Base-by-base conservation (phyloP, 306 rosid genomes). In the Pterocarpus macrocarpus region DNA sequence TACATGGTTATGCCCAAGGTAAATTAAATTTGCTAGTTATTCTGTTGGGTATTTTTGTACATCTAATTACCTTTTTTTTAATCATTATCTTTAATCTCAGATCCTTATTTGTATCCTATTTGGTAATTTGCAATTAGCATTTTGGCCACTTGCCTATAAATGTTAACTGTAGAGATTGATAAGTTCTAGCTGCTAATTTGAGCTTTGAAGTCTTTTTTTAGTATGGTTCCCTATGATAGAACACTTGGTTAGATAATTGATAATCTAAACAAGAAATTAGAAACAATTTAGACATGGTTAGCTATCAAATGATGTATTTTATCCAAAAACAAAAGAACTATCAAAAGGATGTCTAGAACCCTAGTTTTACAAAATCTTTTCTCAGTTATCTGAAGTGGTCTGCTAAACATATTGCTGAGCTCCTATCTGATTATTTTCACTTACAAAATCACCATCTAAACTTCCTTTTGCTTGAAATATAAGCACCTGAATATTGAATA, bases 1-100 rank as follows among this genome's bases (percentile, higher is more conserved):
- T 75, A 90, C 94, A 62, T 95, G 99, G 99, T 86, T 95, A 88
- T 95, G 99, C 92, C 99, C 99, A 52, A 92, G 98, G 99, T 93
- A 83, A 82, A 82, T 82, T 64, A 57, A 64, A 39, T 63, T 71
- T 47, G 71, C 70, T 68, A 22, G 28, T 22, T 22, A 22, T 22
- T 22, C 28, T 22, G 28, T 22, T 22, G 28, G 28, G 28, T 22
- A 22, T 22, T 22, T 22, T 22, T 22, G 28, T 22, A 55, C 57
- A 73, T 22, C 58, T 77, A 76, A 41, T 78, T 83, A 39, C 41
- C 39, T 45, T 32, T 14, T 14, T 22, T 41, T 14, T 44, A 14
- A 64, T 33, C 15, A 34, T 39, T 45, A 55, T 65, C 53, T 44
- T 69, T 66, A 12, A 49, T 57, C 56, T 82, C 64, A 62, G 67